Conservation (phyloP, 306 rosid species). For the Malus orientalis region DNA sequence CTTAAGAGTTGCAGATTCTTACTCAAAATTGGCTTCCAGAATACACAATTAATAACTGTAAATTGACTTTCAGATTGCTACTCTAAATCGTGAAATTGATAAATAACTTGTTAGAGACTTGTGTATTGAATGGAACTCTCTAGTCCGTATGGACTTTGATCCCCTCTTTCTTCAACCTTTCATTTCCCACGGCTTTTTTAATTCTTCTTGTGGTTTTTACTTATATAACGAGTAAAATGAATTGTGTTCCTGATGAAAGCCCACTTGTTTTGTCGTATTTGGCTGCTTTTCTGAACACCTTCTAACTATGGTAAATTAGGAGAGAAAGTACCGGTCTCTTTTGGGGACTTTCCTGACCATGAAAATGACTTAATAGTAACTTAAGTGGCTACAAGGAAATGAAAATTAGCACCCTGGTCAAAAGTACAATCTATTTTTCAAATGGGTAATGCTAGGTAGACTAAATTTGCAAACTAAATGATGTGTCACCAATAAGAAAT, state of each 20-base stretch:
- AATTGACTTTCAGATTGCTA: not conserved
- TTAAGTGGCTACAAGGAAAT: not conserved
- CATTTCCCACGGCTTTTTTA: not conserved
- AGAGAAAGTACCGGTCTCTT: not conserved
- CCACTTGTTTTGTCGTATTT: not conserved
- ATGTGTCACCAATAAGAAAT: too few species aligned
- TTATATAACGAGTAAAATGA: not conserved
- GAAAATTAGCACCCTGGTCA: not conserved
- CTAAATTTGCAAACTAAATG: too few species aligned
- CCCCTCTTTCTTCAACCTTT: not conserved
- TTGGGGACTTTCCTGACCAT: not conserved
- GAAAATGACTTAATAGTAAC: not conserved
- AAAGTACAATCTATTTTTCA: not conserved
- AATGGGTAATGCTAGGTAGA: too few species aligned
- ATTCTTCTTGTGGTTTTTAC: not conserved
- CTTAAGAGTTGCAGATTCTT: not conserved
- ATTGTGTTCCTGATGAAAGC: not conserved
- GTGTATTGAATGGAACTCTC: not conserved
- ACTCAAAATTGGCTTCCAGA: not conserved
- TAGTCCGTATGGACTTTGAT: not conserved
- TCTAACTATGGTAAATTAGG: not conserved
- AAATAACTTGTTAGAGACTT: not conserved
- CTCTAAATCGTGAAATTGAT: not conserved
- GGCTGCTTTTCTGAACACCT: not conserved
- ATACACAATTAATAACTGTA: not conserved